Base-by-base conservation (phyloP, 177 flowering plant species). In the Tripterygium wilfordii region DNA sequence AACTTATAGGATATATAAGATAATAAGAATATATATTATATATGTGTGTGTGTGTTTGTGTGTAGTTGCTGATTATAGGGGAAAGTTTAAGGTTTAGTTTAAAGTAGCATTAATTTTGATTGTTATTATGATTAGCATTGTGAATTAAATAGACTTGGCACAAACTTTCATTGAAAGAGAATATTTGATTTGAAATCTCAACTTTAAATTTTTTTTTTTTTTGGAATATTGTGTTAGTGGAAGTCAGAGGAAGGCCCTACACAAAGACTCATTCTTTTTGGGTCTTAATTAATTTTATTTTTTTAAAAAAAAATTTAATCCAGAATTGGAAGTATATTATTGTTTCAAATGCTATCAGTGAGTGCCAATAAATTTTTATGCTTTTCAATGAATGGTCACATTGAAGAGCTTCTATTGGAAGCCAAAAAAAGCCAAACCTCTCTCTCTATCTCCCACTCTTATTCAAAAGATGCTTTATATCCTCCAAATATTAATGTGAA, bases 161-260 rank as follows among this genome's bases (percentile, higher is more conserved):
- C n/a, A n/a, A n/a, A n/a, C n/a, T n/a, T n/a, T n/a, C n/a, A n/a
- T n/a, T n/a, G n/a, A n/a, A n/a, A n/a, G n/a, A n/a, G n/a, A n/a
- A n/a, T 56, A 69, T 68, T 74, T 67, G 84, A 74, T 75, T 70
- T 64, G 67, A 66, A 66, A 70, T 68, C 62, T 49, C 51, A 62
- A 72, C 71, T 78, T 83, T 64, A 39, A 66, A 61, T 72, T 79
- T 64, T 76, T 76, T 60, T 68, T 62, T 54, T 69, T 52, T 70
- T 50, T 57, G 73, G 82, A 75, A 74, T 72, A 70, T 42, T 70
- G 74, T 70, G 74, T 71, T 74, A 76, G 88, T 79, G 89, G 90
- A 77, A 69, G 86, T 78, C 81, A 79, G 82, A 75, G 48, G 55
- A 32, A 53, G 81, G 53, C 70, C 81, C 81, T n/a, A 68, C 72